Conservation (phyloP, 2,329 filamentous ascomycete genomes). For the Scopulariopsis brevicaulis region DNA sequence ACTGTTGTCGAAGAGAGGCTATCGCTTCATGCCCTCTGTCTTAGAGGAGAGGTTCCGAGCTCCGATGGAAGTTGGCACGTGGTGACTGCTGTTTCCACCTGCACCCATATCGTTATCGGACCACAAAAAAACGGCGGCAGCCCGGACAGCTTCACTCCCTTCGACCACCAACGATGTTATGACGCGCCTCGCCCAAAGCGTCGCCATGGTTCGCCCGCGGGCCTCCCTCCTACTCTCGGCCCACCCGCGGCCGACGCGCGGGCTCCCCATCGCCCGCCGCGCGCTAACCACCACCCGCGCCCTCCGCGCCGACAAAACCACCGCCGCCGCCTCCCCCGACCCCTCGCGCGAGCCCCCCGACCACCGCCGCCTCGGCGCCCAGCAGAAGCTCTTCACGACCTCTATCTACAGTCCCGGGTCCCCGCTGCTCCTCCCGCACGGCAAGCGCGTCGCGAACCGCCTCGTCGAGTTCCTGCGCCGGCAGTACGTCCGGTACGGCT, state of each 20-base stretch:
- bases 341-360: conserved; percentile 26
- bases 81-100: too few relatives aligned
- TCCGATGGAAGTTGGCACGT: too few relatives aligned
- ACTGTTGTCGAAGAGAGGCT: too few relatives aligned
- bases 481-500: conserved; percentile 77
- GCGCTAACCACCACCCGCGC: background rate
- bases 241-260: background rate
- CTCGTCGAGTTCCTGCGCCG: conserved; percentile 71
- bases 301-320: background rate
- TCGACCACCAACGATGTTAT: conserved; percentile 4
- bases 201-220: background rate
- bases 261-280: background rate
- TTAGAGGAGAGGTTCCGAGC: too few relatives aligned
- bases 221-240: background rate
- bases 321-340: background rate
- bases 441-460: conserved; percentile 73
- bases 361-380: conserved; percentile 47
- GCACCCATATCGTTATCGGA: background rate
- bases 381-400: conserved; percentile 69
- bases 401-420: conserved; percentile 76
- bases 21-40: too few relatives aligned
- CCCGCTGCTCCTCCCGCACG: conserved; percentile 73
- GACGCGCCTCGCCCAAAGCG: background rate
- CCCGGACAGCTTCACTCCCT: background rate
- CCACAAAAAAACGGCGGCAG: background rate